A percentile compares a stretch with the other conserved stretches of the same genome.
These are phyloP conservation scores for Naumovozyma castellii DNA, from an alignment of 805 yeast species.

Conservation along the genomic window DNA sequence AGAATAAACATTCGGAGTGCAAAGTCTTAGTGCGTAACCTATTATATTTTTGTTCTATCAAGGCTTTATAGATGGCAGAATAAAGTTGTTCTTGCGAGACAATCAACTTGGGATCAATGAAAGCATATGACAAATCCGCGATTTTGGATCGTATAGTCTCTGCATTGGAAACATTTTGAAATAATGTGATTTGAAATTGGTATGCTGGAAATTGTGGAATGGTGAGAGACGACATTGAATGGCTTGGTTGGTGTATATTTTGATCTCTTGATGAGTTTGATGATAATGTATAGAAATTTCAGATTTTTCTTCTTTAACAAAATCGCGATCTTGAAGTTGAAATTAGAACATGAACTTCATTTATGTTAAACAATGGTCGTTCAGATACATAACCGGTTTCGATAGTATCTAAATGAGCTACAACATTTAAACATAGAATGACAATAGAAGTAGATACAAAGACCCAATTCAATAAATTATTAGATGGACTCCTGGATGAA, in stretches of 20 bases:
- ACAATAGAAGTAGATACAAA: neutral
- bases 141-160: slow-evolving; percentile 33
- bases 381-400: no score
- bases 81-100: slow-evolving; percentile 53
- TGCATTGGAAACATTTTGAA: slow-evolving; percentile 37
- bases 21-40: slow-evolving; percentile 52
- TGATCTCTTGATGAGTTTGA: no score
- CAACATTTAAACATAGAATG: neutral
- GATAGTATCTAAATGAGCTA: neutral
- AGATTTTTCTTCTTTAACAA: no score
- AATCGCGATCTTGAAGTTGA: no score
- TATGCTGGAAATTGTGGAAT: slow-evolving; percentile 42
- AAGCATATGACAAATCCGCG: slow-evolving; percentile 51
- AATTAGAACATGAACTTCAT: no score
- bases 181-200: slow-evolving; percentile 35
- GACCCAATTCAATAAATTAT: neutral
- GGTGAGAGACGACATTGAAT: slow-evolving; percentile 6
- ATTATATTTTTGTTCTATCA: slow-evolving; percentile 41
- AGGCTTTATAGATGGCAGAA: slow-evolving; percentile 51
- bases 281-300: no score
- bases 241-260: no score
- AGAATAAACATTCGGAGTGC: slow-evolving; percentile 63
- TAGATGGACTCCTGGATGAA: neutral
- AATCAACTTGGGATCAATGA: slow-evolving; percentile 51
- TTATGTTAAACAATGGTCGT: no score